These are phyloP conservation scores for Sordaria brevicollis DNA, from an alignment of 495 filamentous ascomycete species.

Conservation along the genomic window DNA sequence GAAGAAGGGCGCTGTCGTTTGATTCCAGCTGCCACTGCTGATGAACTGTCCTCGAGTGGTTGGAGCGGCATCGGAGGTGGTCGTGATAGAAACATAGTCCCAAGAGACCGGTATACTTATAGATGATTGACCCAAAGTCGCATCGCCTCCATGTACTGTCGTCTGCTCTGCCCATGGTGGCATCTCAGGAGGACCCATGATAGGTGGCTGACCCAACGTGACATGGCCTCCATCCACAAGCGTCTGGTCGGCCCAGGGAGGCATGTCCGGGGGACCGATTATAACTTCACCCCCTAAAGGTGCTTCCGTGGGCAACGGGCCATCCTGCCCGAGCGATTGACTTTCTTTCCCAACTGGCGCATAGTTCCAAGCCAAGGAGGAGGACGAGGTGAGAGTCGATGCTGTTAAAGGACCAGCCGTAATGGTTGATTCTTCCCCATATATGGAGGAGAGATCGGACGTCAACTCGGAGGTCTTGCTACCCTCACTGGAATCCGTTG, in stretches of 20 bases:
- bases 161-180: not conserved
- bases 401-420: not conserved
- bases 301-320: not conserved
- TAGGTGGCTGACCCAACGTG: not conserved
- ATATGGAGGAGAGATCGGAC: not conserved
- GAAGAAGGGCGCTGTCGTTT: not conserved
- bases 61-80: not conserved
- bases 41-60: not conserved
- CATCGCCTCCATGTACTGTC: not conserved
- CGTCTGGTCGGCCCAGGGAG: not conserved
- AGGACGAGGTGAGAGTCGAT: not conserved
- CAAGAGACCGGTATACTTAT: not conserved
- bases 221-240: not conserved
- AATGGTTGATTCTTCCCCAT: not conserved
- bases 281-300: not conserved
- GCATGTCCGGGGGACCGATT: not conserved
- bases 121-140: not conserved
- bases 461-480: not conserved
- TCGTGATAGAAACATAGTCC: not conserved
- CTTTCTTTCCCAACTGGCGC: not conserved
- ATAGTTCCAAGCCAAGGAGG: not conserved
- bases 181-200: not conserved
- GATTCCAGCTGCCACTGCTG: not conserved
- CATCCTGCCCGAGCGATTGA: not conserved
- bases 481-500: not conserved